phyloP scores from a whole-genome alignment of 495 filamentous ascomycete genomes.

The Lasiosphaeria hispida region DNA sequence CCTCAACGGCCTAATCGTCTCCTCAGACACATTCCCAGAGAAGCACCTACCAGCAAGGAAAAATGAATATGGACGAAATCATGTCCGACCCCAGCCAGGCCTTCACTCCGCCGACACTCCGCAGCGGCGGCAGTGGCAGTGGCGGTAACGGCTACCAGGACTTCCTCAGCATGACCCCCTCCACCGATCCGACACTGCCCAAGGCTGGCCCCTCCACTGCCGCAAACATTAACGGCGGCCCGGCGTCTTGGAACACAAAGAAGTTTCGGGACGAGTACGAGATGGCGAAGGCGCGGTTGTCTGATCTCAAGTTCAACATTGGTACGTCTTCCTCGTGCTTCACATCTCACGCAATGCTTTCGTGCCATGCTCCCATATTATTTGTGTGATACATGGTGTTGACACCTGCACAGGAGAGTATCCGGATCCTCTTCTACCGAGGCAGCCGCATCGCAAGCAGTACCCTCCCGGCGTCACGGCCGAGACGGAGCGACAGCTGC shows the following conservation, averaged over 20 bases:
- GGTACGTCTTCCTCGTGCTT: constrained; percentile 27
- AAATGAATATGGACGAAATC: constrained; percentile 28
- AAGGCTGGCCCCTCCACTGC: not conserved
- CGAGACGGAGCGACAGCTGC: constrained; percentile 33
- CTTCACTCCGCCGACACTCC: not conserved
- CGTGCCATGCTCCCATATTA: too few relatives aligned
- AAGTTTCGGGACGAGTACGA: constrained; percentile 56
- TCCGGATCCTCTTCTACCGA: constrained; percentile 41
- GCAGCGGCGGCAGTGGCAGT: too few relatives aligned
- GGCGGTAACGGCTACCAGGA: not conserved
- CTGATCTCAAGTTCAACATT: constrained; percentile 41
- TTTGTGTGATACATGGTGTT: not conserved
- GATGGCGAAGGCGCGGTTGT: constrained; percentile 28
- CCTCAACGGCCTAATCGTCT: not conserved
- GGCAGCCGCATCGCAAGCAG: constrained; percentile 27
- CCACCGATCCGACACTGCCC: too few relatives aligned
- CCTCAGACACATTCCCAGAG: too few relatives aligned
- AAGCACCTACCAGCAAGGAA: not conserved
- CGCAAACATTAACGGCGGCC: constrained; percentile 8
- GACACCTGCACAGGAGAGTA: constrained; percentile 30
- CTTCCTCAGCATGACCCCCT: not conserved
- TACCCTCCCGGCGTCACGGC: constrained; percentile 35
- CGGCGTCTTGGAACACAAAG: constrained; percentile 29
- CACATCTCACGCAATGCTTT: not conserved
- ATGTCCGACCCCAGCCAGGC: constrained; percentile 22